These are phyloP conservation scores for Inga oerstediana DNA, from an alignment of 306 rosid species.

Conservation along the genomic window DNA sequence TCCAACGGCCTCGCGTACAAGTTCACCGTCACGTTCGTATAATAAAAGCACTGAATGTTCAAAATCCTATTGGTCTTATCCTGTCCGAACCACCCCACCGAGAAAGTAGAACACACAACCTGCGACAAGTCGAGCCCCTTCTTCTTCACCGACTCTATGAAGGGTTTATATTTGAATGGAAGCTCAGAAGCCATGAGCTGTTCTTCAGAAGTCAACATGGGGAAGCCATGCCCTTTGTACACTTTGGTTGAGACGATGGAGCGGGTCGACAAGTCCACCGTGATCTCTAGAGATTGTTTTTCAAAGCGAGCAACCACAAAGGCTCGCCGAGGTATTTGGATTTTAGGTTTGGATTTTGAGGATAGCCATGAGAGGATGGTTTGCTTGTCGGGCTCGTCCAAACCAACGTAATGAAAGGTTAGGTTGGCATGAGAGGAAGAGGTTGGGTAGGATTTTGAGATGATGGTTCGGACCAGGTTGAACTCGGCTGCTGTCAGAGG, in stretches of 20 bases:
- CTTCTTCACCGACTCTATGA: constrained; percentile 31
- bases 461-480: constrained; percentile 31
- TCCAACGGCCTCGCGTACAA: constrained; percentile 35
- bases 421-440: constrained; percentile 15
- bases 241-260: constrained; percentile 37
- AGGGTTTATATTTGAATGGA: constrained; percentile 24
- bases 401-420: constrained; percentile 57
- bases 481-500: constrained; percentile 49
- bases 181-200: not conserved
- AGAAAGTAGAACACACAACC: constrained; percentile 1
- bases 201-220: constrained; percentile 39
- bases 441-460: constrained; percentile 15
- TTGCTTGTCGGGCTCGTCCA: constrained; percentile 58
- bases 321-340: constrained; percentile 51
- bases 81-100: constrained; percentile 41
- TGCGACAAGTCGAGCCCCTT: constrained; percentile 29
- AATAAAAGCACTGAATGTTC: constrained; percentile 31
- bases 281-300: constrained; percentile 47
- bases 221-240: constrained; percentile 49
- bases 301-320: constrained; percentile 43
- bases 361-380: constrained; percentile 44
- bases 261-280: constrained; percentile 34
- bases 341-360: not conserved
- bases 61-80: not conserved
- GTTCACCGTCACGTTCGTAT: constrained; percentile 12